phyloP scores from a whole-genome alignment of 2,329 filamentous ascomycete genomes.

The Paecilomyces sp. region DNA sequence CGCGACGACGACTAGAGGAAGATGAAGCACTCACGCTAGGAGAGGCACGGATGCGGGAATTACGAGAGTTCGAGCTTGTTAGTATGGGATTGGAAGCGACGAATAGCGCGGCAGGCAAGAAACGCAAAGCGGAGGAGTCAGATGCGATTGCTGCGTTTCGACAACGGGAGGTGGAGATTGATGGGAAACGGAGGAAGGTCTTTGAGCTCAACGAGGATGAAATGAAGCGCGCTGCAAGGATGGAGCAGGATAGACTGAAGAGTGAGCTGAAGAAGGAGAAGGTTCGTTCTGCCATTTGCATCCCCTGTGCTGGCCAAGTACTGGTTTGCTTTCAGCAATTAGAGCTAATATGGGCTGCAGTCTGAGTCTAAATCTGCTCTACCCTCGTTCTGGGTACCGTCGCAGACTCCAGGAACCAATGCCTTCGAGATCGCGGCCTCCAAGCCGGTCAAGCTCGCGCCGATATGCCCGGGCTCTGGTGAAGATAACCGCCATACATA shows the following conservation, averaged over 20 bases:
- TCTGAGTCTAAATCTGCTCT: slow-evolving; percentile 58
- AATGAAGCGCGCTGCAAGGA: slow-evolving; percentile 59
- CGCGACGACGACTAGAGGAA: slow-evolving; percentile 56
- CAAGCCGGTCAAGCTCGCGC: slow-evolving; percentile 60
- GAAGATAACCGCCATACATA: slow-evolving; percentile 62
- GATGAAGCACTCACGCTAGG: slow-evolving; percentile 55
- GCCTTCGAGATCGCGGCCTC: slow-evolving; percentile 48
- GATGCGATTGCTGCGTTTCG: slow-evolving; percentile 18
- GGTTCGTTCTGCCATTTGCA: slow-evolving; percentile 32
- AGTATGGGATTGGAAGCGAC: slow-evolving; percentile 57
- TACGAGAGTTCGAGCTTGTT: slow-evolving; percentile 76
- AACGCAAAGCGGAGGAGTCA: slow-evolving; percentile 15
- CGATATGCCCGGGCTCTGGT: slow-evolving; percentile 69
- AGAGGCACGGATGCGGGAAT: slow-evolving; percentile 61
- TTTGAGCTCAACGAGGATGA: slow-evolving; percentile 74
- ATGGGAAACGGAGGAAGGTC: slow-evolving; percentile 61
- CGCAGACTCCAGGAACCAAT: slow-evolving; percentile 63
- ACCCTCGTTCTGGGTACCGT: slow-evolving; percentile 90
- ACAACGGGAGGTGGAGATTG: slow-evolving; percentile 36
- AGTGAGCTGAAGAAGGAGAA: slow-evolving; percentile 67
- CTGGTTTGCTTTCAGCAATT: neutral
- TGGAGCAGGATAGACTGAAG: slow-evolving; percentile 64
- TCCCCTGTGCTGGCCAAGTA: neutral
- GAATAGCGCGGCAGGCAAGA: slow-evolving; percentile 8
- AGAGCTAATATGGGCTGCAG: slow-evolving; percentile 10